These are phyloP conservation scores for Trichosporon sp. DNA, from an alignment of 1,284 basidiomycete species.

Conservation along the genomic window DNA sequence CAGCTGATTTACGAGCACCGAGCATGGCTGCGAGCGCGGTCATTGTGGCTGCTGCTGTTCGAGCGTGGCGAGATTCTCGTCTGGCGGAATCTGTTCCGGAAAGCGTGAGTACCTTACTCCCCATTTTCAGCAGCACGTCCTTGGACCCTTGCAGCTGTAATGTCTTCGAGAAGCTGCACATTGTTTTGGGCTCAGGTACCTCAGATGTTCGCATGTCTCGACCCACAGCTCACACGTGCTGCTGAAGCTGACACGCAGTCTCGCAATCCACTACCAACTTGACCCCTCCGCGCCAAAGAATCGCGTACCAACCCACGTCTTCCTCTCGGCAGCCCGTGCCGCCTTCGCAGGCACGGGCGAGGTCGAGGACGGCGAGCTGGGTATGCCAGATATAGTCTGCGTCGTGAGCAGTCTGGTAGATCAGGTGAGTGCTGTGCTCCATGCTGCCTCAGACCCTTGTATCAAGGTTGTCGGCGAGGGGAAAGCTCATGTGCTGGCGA, in stretches of 20 bases:
- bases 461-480: no score
- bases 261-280: conserved; percentile 28
- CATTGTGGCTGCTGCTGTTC: conserved; percentile 45
- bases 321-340: conserved; percentile 23
- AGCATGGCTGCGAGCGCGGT: conserved; percentile 45
- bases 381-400: conserved; percentile 42
- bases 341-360: conserved; percentile 38
- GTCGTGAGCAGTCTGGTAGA: conserved; percentile 43
- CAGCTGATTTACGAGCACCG: conserved; percentile 32
- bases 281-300: conserved; percentile 23
- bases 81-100: conserved; percentile 47
- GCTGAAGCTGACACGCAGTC: conserved; percentile 22
- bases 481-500: no score
- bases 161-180: background rate
- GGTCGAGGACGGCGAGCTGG: conserved; percentile 36
- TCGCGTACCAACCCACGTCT: conserved; percentile 40
- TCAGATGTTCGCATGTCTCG: no score
- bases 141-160: background rate
- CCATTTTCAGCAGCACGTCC: background rate
- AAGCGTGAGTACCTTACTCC: conserved; percentile 33
- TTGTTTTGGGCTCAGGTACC: no score
- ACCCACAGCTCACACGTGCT: no score
- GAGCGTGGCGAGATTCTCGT: conserved; percentile 50
- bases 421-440: conserved; percentile 47
- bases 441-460: no score